Evolutionary conservation across 306 rosid genomes (phyloP).

Genomic region (Cicer cuneatum): DNA sequence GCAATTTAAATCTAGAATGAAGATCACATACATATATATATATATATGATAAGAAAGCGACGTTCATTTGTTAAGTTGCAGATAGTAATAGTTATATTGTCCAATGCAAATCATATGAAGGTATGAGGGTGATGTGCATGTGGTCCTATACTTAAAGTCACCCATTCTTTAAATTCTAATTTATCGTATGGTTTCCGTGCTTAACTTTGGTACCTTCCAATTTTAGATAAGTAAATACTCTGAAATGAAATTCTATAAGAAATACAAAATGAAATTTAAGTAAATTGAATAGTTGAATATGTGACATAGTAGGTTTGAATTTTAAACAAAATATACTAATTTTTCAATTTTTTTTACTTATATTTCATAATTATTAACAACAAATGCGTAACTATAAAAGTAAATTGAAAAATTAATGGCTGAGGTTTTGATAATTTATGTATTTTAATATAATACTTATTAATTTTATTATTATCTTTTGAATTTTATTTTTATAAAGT

Average conservation of each 20-base stretch:
- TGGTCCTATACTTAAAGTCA: background rate
- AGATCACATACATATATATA: background rate
- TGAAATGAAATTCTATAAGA: too few species aligned
- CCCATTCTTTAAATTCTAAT: background rate
- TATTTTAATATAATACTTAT: background rate
- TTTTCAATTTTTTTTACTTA: too few species aligned
- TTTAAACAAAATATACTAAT: too few species aligned
- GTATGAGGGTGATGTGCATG: background rate
- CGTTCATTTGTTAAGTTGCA: background rate
- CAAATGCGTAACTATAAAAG: too few species aligned
- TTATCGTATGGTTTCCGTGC: constrained; percentile 3
- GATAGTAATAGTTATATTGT: background rate
- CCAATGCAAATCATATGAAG: constrained; percentile 8
- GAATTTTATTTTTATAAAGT: background rate
- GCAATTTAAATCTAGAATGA: background rate
- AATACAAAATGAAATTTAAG: too few species aligned
- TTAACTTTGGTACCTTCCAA: background rate
- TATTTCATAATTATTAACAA: too few species aligned
- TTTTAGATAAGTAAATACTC: background rate
- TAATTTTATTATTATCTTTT: background rate
- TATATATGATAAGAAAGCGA: background rate
- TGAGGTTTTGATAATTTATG: background rate
- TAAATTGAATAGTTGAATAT: too few species aligned
- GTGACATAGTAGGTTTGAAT: too few species aligned
- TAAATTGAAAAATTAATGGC: background rate